A percentile compares a stretch with the other conserved stretches of the same genome.
These are phyloP conservation scores for Aspergillus tanneri DNA, from an alignment of 2,329 filamentous ascomycete species.

Conservation along the genomic window DNA sequence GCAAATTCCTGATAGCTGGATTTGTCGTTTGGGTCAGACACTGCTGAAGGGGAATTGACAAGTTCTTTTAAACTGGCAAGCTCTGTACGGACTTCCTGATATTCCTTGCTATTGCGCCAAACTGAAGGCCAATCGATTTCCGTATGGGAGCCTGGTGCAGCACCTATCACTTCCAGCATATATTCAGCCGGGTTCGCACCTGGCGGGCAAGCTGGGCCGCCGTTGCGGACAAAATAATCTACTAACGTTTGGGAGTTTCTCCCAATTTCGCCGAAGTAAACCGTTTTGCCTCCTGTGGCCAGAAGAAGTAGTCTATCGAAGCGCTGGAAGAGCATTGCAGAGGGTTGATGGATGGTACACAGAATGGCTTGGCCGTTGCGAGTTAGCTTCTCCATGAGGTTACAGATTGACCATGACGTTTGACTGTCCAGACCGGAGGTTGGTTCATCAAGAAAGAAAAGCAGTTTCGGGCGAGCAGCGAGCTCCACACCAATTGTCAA, in stretches of 20 bases:
- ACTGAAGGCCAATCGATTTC: slow-evolving; percentile 52
- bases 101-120: slow-evolving; percentile 59
- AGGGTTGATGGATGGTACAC: slow-evolving; percentile 91
- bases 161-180: slow-evolving; percentile 58
- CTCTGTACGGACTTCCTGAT: slow-evolving; percentile 43
- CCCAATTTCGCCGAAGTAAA: slow-evolving; percentile 66
- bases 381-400: slow-evolving; percentile 80
- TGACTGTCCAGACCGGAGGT: slow-evolving; percentile 88
- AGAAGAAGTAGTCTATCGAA: slow-evolving; percentile 65
- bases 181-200: slow-evolving; percentile 70
- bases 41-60: slow-evolving; percentile 32
- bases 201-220: slow-evolving; percentile 51
- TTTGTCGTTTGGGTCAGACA: slow-evolving; percentile 43
- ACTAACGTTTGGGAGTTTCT: slow-evolving; percentile 54
- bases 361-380: slow-evolving; percentile 84
- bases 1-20: slow-evolving; percentile 48
- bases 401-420: slow-evolving; percentile 83
- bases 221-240: slow-evolving; percentile 64
- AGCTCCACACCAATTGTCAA: slow-evolving; percentile 90
- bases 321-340: slow-evolving; percentile 83
- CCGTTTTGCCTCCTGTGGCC: slow-evolving; percentile 60
- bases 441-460: slow-evolving; percentile 88
- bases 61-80: slow-evolving; percentile 56
- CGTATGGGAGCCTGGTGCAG: slow-evolving; percentile 58
- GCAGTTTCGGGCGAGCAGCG: slow-evolving; percentile 80